These are phyloP conservation scores for Heracleum sosnowskyi DNA, from an alignment of 129 eudicot genomes.

Conservation along the genomic window DNA sequence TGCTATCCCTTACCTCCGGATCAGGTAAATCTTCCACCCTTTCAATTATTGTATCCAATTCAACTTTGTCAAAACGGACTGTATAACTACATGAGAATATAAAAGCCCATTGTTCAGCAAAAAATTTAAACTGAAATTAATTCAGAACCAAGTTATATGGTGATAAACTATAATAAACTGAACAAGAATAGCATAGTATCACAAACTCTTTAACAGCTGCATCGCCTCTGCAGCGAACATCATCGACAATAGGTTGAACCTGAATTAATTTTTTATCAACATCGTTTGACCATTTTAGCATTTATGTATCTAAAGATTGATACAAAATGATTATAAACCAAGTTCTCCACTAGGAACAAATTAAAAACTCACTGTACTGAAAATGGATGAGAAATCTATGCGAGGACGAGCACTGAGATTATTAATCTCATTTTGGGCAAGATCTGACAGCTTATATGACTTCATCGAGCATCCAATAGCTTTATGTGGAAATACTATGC, in stretches of 20 bases:
- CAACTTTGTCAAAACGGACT: conserved; percentile 74
- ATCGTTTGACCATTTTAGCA: background rate
- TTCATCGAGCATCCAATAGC: conserved; percentile 69
- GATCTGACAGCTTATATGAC: conserved; percentile 79
- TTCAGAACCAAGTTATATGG: background rate
- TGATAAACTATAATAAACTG: background rate
- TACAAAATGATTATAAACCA: background rate
- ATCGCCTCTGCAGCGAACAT: conserved; percentile 84
- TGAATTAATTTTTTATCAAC: conserved; percentile 18
- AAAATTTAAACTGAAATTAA: background rate
- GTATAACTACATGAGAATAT: conserved; percentile 55
- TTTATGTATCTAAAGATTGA: conserved; percentile 3
- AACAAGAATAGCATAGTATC: conserved; percentile 17
- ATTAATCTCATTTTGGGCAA: conserved; percentile 53
- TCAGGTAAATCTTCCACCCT: conserved; percentile 73
- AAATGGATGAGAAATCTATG: conserved; percentile 82
- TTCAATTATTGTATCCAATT: conserved; percentile 58
- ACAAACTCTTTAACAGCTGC: conserved; percentile 92
- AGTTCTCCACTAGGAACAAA: background rate
- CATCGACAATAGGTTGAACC: conserved; percentile 98
- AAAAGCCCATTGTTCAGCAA: conserved; percentile 9
- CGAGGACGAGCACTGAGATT: conserved; percentile 90
- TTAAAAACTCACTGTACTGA: conserved; percentile 41
- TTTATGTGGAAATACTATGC: background rate
- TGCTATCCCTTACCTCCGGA: conserved; percentile 56